Evolutionary conservation across 2,329 filamentous ascomycete species (phyloP), one percentile per base, ranked within the genome.

Genomic region (Apiospora sp.): DNA sequence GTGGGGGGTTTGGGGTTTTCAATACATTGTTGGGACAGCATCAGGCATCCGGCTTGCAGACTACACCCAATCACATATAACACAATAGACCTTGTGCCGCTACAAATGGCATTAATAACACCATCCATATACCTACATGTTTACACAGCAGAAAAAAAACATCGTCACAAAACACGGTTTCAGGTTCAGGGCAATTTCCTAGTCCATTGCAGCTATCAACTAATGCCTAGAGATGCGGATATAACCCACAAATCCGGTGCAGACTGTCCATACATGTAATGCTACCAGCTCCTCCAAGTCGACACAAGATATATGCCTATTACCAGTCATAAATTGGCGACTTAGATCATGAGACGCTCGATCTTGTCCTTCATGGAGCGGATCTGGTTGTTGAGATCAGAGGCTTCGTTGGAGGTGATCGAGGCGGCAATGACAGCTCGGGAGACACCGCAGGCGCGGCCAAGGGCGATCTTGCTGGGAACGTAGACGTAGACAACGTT

Each of bases 331-430:
- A 70, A 27, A 12, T 64, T 64, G 58, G 49, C 72, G 67, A 68
- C 46, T 90, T 92, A 98, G 86, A 98, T 98, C 87, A 96, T 95
- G 78, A 98, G 89, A 79, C 95, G 91, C 89, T 98, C 96, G 72
- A 98, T 94, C 91, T 98, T 97, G 85, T 97, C 94, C 88, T 96
- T 97, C 81, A 98, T 88, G 76, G 92, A 89, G 79, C 93, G 90
- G 84, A 98, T 98, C 88, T 97, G 94, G 80, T 90, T 90, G 84
- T 92, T 93, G 74, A 98, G 88, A 84, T 98, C 95, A 80, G 91
- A 93, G 51, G 92, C 93, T 86, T 97, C 94, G 89, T 97, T 97
- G 84, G 93, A 95, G 77, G 94, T 98, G 85, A 98, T 97, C 37
- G 89, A 92, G 75, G 91, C 92, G 54, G 94, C 92, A 79, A 98